Conservation (phyloP, 1,284 basidiomycete genomes). For the Mycosarcoma mackinlayi region DNA sequence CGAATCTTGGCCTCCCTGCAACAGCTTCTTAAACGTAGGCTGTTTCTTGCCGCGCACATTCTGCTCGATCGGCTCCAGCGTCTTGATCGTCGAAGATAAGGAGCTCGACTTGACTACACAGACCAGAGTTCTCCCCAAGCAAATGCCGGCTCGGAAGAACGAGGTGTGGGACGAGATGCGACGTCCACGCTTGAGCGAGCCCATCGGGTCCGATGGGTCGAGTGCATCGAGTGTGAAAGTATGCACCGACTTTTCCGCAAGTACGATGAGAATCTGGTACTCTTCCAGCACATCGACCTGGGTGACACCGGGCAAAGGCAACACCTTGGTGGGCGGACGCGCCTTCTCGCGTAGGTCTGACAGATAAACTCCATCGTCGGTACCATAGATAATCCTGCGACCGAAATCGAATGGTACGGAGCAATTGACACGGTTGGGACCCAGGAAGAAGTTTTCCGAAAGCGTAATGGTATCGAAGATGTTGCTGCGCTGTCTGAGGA, state of each 20-base stretch:
- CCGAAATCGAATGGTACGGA: slow-evolving; percentile 91
- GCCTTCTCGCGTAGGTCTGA: slow-evolving; percentile 83
- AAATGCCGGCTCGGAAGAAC: slow-evolving; percentile 96
- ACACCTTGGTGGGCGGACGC: slow-evolving; percentile 81
- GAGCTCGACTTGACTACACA: slow-evolving; percentile 97
- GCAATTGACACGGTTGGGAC: slow-evolving; percentile 82
- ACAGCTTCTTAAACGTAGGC: slow-evolving; percentile 82
- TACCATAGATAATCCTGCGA: slow-evolving; percentile 90
- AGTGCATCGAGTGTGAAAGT: slow-evolving; percentile 95
- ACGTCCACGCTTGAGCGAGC: slow-evolving; percentile 91
- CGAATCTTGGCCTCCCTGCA: slow-evolving; percentile 94
- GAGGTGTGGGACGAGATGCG: slow-evolving; percentile 95
- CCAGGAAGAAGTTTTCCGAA: slow-evolving; percentile 87
- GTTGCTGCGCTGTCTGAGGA: slow-evolving; percentile 82
- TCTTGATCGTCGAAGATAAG: slow-evolving; percentile 96
- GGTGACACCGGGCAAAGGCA: slow-evolving; percentile 86
- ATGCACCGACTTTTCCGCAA: slow-evolving; percentile 88
- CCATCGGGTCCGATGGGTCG: slow-evolving; percentile 87
- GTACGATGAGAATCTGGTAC: slow-evolving; percentile 91
- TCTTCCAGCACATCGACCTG: slow-evolving; percentile 98
- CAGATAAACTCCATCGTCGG: slow-evolving; percentile 95
- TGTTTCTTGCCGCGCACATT: slow-evolving; percentile 83
- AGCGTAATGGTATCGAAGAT: slow-evolving; percentile 88
- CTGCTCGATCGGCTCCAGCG: slow-evolving; percentile 94
- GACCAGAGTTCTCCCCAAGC: slow-evolving; percentile 91